A percentile compares a stretch with the other conserved stretches of the same genome.
phyloP scores from a whole-genome alignment of 169 alveolate species.

The Plasmodium sp. region DNA sequence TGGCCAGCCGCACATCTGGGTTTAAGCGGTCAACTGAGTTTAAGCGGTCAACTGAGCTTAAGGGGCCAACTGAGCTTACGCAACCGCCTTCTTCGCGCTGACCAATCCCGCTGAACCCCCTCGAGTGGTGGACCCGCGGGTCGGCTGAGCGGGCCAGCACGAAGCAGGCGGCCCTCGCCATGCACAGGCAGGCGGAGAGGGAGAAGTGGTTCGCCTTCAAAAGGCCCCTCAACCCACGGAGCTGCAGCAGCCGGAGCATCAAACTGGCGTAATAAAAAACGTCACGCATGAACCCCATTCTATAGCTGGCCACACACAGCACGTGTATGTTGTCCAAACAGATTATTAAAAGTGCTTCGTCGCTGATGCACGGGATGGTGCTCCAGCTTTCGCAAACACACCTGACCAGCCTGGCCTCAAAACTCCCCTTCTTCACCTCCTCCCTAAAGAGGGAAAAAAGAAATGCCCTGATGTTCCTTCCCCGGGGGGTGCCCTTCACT shows the following conservation, averaged over 20 bases:
- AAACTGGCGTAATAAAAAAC: slow-evolving; percentile 25
- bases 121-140: neutral
- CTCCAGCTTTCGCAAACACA: slow-evolving; percentile 1
- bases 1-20: neutral
- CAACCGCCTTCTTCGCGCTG: too few relatives aligned
- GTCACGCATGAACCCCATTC: neutral
- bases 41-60: too few relatives aligned
- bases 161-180: slow-evolving; percentile 23
- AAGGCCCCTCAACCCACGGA: slow-evolving; percentile 4
- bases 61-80: neutral
- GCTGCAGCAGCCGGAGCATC: neutral
- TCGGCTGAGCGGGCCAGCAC: neutral
- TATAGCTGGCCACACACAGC: slow-evolving; percentile 17
- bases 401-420: neutral
- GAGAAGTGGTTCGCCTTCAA: slow-evolving; percentile 28
- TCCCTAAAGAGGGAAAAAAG: neutral
- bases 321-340: slow-evolving; percentile 29
- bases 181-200: slow-evolving; percentile 3
- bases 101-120: neutral
- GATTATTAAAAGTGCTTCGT: neutral
- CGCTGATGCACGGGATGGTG: slow-evolving; percentile 9
- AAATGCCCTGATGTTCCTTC: neutral
- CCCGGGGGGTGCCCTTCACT: neutral
- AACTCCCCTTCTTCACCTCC: neutral
- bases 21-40: too few relatives aligned